Base-by-base conservation (phyloP, 805 yeast species). In the Deakozyma indianensis region DNA sequence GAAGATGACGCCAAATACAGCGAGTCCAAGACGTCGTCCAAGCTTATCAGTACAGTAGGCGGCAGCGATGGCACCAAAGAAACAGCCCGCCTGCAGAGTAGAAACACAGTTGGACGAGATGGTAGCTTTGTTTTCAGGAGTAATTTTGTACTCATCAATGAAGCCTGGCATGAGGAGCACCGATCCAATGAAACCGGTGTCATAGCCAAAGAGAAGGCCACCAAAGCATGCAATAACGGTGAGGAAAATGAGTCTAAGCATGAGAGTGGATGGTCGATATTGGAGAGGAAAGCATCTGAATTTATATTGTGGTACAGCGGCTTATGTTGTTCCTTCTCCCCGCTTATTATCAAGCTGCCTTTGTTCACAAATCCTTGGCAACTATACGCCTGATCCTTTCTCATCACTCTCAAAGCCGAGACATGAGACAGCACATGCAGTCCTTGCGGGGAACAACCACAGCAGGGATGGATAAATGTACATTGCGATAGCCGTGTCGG, bases 151-250 rank as follows among this genome's bases (percentile, higher is more conserved):
- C 16, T 32, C 38, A 5, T 32, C 38, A 5, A 11, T 32, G 38
- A 32, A 32, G 18, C 38, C 38, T 5, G 38, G 38, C 38, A 32
- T 32, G 7, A 32, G 18, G 18, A 32, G 38, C 38, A 32, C 38
- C 7, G 38, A 32, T 1, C 69, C 67, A 38, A 83, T 67, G 54
- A 83, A 81, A 2, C 84, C 78, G 1, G 87, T 74, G 60, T 85
- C 95, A 56, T 82, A 75, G 47, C 94, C 94, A 61, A 81, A 75
- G 60, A 83, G 70, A 63, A 77, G 65, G 41, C 88, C 90, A 38
- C 84, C 81, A 23, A 81, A 59, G 48, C 83, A 71, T 42, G 86
- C 70, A 35, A 79, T 69, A n/a, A 32, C 38, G 18, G 38, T 32
- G 11, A 32, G 38, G 18, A 32, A 32, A 20, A 32, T 32, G 11